Evolutionary conservation across 31 red algal species (phyloP).

Genomic region (Endocladia muricata): DNA sequence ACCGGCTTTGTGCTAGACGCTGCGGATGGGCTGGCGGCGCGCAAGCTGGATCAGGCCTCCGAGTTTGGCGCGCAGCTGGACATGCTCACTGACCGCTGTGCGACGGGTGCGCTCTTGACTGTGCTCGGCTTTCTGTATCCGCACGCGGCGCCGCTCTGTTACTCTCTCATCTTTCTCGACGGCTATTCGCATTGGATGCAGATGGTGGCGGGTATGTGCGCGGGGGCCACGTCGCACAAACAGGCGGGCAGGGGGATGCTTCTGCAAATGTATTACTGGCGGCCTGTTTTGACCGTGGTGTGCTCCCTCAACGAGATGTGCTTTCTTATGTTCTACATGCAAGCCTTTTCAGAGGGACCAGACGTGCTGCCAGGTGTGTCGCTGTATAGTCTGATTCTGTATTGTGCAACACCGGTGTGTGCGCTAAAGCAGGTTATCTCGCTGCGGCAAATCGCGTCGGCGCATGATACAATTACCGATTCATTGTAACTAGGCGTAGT

Average conservation of each 20-base stretch:
- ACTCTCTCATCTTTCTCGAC: conserved; percentile 71
- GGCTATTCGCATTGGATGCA: conserved; percentile 90
- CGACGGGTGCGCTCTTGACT: conserved; percentile 63
- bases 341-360: conserved; percentile 20
- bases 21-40: conserved; percentile 85
- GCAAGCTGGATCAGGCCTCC: conserved; percentile 62
- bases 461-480: conserved; percentile 55
- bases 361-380: conserved; percentile 7
- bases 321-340: conserved; percentile 71
- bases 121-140: conserved; percentile 39
- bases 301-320: conserved; percentile 90
- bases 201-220: conserved; percentile 68
- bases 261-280: conserved; percentile 78
- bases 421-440: conserved; percentile 80
- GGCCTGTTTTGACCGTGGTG: conserved; percentile 70
- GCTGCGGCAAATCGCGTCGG: conserved; percentile 53
- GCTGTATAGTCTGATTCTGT: conserved; percentile 19
- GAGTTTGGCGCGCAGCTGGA: conserved; percentile 87
- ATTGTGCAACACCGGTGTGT: conserved; percentile 38
- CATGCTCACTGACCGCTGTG: conserved; percentile 90
- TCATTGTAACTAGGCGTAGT: neutral
- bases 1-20: conserved; percentile 77
- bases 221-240: conserved; percentile 71
- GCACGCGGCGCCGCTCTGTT: conserved; percentile 34
- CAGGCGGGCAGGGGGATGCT: conserved; percentile 37